These are phyloP conservation scores for Pontederia paniculata DNA, from an alignment of 176 grass and related monocot genomes.

Conservation along the genomic window DNA sequence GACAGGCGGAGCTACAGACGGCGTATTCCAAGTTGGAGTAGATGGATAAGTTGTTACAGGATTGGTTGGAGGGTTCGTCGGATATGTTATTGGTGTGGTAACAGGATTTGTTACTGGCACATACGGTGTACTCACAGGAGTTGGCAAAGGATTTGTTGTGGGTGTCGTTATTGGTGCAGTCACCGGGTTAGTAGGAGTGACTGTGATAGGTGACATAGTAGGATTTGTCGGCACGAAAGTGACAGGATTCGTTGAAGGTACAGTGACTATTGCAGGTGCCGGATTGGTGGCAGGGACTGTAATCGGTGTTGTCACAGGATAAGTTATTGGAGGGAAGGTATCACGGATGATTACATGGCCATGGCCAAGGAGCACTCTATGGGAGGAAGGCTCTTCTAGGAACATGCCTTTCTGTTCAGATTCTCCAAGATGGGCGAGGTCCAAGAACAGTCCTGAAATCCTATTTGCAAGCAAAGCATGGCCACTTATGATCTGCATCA, in stretches of 20 bases:
- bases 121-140: slow-evolving; percentile 29
- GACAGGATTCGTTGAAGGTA: slow-evolving; percentile 32
- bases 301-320: slow-evolving; percentile 34
- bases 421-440: slow-evolving; percentile 2
- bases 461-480: slow-evolving; percentile 16
- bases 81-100: slow-evolving; percentile 43
- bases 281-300: slow-evolving; percentile 60
- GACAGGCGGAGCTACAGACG: slow-evolving; percentile 28
- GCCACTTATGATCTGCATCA: not conserved
- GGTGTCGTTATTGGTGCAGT: slow-evolving; percentile 43
- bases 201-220: slow-evolving; percentile 32
- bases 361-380: slow-evolving; percentile 14
- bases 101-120: slow-evolving; percentile 50
- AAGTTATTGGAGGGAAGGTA: slow-evolving; percentile 34
- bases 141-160: slow-evolving; percentile 30
- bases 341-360: slow-evolving; percentile 35
- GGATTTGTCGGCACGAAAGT: slow-evolving; percentile 27
- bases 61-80: slow-evolving; percentile 54
- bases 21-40: slow-evolving; percentile 33
- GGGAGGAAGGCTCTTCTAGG: slow-evolving; percentile 5
- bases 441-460: slow-evolving; percentile 20
- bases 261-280: slow-evolving; percentile 26
- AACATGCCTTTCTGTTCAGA: not conserved
- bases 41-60: slow-evolving; percentile 56
- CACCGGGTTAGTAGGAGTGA: slow-evolving; percentile 58